phyloP scores from a whole-genome alignment of 371 early-diverging fungal species.

The Parasitella parasitica region DNA sequence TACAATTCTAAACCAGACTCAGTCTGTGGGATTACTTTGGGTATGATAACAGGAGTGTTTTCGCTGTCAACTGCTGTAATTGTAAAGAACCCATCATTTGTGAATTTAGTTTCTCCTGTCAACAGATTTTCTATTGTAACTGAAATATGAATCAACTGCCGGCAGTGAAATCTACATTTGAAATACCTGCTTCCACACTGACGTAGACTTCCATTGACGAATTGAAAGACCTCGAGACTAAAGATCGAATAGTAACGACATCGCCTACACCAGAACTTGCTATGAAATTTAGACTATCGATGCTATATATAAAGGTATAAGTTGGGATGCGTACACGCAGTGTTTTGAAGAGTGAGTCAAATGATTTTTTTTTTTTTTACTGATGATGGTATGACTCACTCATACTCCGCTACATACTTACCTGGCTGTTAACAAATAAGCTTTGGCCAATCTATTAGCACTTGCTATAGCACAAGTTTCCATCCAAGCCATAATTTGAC shows the following conservation, averaged over 20 bases:
- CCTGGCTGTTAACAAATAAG: conserved; percentile 64
- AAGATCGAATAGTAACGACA: conserved; percentile 57
- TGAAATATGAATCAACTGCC: background rate
- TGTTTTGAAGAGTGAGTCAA: conserved; percentile 1
- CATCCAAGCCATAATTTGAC: conserved; percentile 82
- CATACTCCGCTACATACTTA: conserved; percentile 16
- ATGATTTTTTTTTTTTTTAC: too few relatives aligned
- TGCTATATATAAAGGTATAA: conserved; percentile 15
- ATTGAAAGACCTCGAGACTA: conserved; percentile 57
- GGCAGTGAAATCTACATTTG: background rate
- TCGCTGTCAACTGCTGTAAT: conserved; percentile 51
- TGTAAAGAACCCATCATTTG: conserved; percentile 65
- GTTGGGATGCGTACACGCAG: too few relatives aligned
- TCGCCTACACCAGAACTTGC: conserved; percentile 58
- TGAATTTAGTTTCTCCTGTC: conserved; percentile 57
- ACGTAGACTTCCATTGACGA: conserved; percentile 67
- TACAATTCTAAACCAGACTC: conserved; percentile 41
- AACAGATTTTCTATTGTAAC: conserved; percentile 55
- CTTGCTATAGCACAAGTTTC: conserved; percentile 67
- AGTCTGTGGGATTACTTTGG: conserved; percentile 42
- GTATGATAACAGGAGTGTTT: conserved; percentile 47
- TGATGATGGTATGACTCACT: conserved; percentile 11
- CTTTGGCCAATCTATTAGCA: conserved; percentile 60
- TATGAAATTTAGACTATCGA: conserved; percentile 57
- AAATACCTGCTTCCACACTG: conserved; percentile 55